These are phyloP conservation scores for Pulveroboletus sp. DNA, from an alignment of 768 basidiomycete genomes.

Conservation along the genomic window DNA sequence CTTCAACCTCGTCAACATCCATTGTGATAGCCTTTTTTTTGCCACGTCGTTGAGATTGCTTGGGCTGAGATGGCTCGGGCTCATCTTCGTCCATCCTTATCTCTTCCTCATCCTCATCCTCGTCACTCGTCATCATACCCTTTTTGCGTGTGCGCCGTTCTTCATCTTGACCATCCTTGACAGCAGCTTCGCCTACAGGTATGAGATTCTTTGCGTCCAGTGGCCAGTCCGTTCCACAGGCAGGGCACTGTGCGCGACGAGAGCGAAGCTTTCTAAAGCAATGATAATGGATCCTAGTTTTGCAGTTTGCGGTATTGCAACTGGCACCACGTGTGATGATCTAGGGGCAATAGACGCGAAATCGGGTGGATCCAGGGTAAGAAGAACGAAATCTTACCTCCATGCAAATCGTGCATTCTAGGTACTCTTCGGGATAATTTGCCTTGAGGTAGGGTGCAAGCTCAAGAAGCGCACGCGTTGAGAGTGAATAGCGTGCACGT, in stretches of 20 bases:
- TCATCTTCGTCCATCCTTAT: slow-evolving; percentile 32
- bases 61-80: slow-evolving; percentile 29
- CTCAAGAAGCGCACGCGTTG: slow-evolving; percentile 70
- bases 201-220: slow-evolving; percentile 42
- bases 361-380: background rate
- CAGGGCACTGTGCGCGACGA: slow-evolving; percentile 45
- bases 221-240: slow-evolving; percentile 60
- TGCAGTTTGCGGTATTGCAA: slow-evolving; percentile 60
- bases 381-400: slow-evolving; percentile 41
- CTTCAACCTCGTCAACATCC: slow-evolving; percentile 44
- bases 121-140: slow-evolving; percentile 33
- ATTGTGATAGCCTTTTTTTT: slow-evolving; percentile 33
- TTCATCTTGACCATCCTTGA: slow-evolving; percentile 54
- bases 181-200: slow-evolving; percentile 67
- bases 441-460: slow-evolving; percentile 68
- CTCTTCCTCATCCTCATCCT: slow-evolving; percentile 43
- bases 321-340: slow-evolving; percentile 64
- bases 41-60: slow-evolving; percentile 23
- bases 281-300: slow-evolving; percentile 56
- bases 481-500: slow-evolving; percentile 69
- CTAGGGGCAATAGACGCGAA: slow-evolving; percentile 31
- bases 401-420: slow-evolving; percentile 70
- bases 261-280: slow-evolving; percentile 55
- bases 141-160: slow-evolving; percentile 34
- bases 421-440: slow-evolving; percentile 63